Conservation (phyloP, 768 basidiomycete genomes). For the Suillus americanus region DNA sequence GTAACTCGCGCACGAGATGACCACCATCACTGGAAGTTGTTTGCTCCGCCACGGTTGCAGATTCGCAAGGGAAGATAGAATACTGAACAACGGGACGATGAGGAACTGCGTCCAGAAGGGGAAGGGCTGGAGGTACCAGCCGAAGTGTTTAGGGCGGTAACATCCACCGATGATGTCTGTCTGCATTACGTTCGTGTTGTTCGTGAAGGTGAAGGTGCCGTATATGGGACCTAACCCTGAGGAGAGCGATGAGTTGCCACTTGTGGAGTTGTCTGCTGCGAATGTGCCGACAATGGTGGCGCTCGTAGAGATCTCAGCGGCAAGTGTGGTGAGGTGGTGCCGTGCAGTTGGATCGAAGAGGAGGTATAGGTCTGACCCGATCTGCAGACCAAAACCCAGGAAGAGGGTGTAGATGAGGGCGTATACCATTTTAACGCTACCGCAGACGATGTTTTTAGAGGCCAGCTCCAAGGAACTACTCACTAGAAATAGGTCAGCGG, state of each 20-base stretch:
- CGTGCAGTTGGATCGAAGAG: constrained; percentile 63
- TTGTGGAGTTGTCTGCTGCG: constrained; percentile 51
- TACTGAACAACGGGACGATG: constrained; percentile 75
- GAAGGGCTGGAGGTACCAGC: constrained; percentile 83
- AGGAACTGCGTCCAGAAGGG: constrained; percentile 76
- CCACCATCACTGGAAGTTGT: constrained; percentile 79
- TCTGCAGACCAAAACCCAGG: constrained; percentile 81
- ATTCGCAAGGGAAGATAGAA: constrained; percentile 72
- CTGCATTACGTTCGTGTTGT: constrained; percentile 43
- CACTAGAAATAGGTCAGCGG: constrained; percentile 41
- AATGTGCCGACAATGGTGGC: constrained; percentile 66
- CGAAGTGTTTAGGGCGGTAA: constrained; percentile 59
- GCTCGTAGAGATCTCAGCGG: constrained; percentile 47
- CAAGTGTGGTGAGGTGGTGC: constrained; percentile 51
- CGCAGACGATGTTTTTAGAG: constrained; percentile 82
- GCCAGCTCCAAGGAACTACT: constrained; percentile 82
- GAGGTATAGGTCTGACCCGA: constrained; percentile 79
- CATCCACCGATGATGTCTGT: constrained; percentile 64
- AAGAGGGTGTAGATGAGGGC: constrained; percentile 87
- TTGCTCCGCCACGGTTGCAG: constrained; percentile 71
- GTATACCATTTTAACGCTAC: constrained; percentile 86
- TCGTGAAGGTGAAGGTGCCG: constrained; percentile 69
- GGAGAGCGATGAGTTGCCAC: constrained; percentile 31
- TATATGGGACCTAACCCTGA: constrained; percentile 33
- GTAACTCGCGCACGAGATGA: constrained; percentile 80